Conservation (phyloP, 306 rosid species). For the Trifolium repens region DNA sequence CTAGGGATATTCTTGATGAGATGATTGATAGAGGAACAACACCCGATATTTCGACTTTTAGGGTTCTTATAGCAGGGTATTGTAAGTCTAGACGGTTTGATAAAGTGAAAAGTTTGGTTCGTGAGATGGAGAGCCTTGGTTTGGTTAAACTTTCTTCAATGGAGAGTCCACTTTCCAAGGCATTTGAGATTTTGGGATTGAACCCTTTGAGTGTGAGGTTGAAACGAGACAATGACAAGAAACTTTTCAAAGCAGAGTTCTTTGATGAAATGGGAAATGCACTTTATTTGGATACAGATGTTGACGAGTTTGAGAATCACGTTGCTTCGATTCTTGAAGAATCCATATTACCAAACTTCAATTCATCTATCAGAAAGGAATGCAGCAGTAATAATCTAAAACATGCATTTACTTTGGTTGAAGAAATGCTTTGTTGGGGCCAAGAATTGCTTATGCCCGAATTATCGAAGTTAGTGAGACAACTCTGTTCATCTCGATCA, state of each 20-base stretch:
- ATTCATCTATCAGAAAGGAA: slow-evolving; percentile 50
- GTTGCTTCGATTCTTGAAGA: slow-evolving; percentile 62
- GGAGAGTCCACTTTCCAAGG: slow-evolving; percentile 69
- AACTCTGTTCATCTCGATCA: slow-evolving; percentile 59
- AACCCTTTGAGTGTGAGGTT: slow-evolving; percentile 66
- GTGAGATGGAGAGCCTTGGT: slow-evolving; percentile 67
- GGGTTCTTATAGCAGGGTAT: slow-evolving; percentile 82
- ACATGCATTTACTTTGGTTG: slow-evolving; percentile 56
- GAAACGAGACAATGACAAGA: slow-evolving; percentile 71
- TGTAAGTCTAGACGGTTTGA: slow-evolving; percentile 76
- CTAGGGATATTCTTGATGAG: slow-evolving; percentile 63
- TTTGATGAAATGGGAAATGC: slow-evolving; percentile 86
- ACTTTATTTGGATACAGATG: slow-evolving; percentile 84
- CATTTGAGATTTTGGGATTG: slow-evolving; percentile 76
- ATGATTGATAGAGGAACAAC: slow-evolving; percentile 73
- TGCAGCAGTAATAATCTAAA: slow-evolving; percentile 53
- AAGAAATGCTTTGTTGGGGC: slow-evolving; percentile 79
- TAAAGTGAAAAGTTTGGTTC: slow-evolving; percentile 58
- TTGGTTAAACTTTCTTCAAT: slow-evolving; percentile 50
- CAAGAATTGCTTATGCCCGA: slow-evolving; percentile 66
- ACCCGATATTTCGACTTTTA: slow-evolving; percentile 68
- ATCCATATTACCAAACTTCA: slow-evolving; percentile 63
- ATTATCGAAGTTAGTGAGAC: slow-evolving; percentile 55
- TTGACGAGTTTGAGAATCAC: slow-evolving; percentile 71
- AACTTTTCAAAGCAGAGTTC: slow-evolving; percentile 71